Conservation (phyloP, 331 rosid genomes). For the Acacia concinna region DNA sequence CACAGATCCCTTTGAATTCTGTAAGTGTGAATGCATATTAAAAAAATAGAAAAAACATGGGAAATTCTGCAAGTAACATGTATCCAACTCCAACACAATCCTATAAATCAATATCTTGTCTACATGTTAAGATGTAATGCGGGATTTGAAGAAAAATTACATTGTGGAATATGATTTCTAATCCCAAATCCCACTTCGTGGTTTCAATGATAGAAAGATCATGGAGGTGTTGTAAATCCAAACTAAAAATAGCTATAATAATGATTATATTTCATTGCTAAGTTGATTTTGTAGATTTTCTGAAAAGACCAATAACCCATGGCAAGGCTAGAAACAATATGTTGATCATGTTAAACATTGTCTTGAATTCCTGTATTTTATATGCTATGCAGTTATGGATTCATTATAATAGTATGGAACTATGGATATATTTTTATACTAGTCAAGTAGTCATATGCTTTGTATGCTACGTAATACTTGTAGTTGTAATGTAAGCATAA, state of each 20-base stretch:
- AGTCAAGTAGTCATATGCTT: too few relatives aligned
- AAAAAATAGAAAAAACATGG: background rate
- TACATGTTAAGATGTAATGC: background rate
- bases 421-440: too few relatives aligned
- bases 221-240: background rate
- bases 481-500: too few relatives aligned
- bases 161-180: background rate
- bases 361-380: too few relatives aligned
- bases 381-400: too few relatives aligned
- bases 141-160: background rate
- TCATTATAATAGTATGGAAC: too few relatives aligned
- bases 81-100: background rate
- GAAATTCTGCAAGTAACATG: background rate
- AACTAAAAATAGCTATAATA: background rate
- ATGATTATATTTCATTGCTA: background rate
- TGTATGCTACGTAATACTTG: too few relatives aligned
- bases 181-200: background rate
- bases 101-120: background rate
- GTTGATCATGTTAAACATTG: conserved; percentile 22
- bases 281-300: background rate
- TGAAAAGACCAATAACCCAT: background rate
- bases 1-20: too few relatives aligned
- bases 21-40: background rate
- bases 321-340: background rate
- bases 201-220: background rate